Base-by-base conservation (phyloP, 352 stramenopile genomes). In the Globisporangium spiculum region DNA sequence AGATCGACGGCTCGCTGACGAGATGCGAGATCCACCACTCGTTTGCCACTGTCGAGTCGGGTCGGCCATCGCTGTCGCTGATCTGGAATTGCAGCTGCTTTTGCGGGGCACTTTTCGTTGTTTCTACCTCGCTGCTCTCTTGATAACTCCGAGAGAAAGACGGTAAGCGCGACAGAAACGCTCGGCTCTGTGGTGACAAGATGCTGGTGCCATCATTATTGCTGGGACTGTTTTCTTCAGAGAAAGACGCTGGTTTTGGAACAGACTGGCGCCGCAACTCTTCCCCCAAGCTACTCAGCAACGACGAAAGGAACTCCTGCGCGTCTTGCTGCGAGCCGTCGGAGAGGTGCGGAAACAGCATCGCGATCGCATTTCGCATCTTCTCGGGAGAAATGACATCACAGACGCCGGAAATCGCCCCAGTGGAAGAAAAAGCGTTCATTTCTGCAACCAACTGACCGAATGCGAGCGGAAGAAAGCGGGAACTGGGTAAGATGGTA, bases 21-120 rank as follows among this genome's bases (percentile, higher is more conserved):
- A 99, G 81, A 73, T 99, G 95, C 55, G 97, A 96, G 9, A 90
- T 79, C 98, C 98, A 99, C 96, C 97, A 99, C 68, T 99, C 98
- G 46, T 97, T 89, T 30, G 97, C 97, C 6, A 99, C 82, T 59
- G 97, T 86, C 0, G 78, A 80, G 73, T 99, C 97, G 1, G 90
- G 85, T 5, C 96, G 84, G n/a, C 91, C 94, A 69, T 99, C 87
- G 55, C 89, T 97, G 78, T 99, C 97, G 18, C 88, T 77, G 30
- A 98, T 74, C 16, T 64, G 57, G 32, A 83, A 66, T 32, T 26
- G 44, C 2, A 68, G 61, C 16, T 60, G 34, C 9, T 61, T 61
- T 18, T 22, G 41, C 16, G 44, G 38, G 2, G 55, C 58, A 12
- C 2, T 52, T 12, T 32, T 6, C 5, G n/a, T n/a, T 52, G 18